These are phyloP conservation scores for Daedaleopsis sinensis DNA, from an alignment of 768 basidiomycete genomes.

Conservation along the genomic window DNA sequence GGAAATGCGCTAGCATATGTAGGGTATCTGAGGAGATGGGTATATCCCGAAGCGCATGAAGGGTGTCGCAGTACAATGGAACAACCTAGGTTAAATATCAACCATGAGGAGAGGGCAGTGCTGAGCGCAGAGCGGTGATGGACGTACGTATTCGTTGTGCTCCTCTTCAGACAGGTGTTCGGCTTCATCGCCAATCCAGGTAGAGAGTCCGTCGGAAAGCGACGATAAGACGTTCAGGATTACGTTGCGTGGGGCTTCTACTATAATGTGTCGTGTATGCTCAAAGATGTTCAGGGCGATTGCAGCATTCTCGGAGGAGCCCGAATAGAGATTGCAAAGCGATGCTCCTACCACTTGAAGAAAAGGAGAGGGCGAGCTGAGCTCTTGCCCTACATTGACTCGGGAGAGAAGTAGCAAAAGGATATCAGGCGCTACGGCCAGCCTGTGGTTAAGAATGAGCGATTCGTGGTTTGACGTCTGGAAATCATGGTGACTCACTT, in stretches of 20 bases:
- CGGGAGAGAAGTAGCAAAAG: constrained; percentile 3
- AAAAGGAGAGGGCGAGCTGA: neutral
- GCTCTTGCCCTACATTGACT: neutral
- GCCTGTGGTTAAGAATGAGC: neutral
- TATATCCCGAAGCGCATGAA: constrained; percentile 41
- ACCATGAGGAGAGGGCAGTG: too few species aligned
- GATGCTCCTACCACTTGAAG: constrained; percentile 2
- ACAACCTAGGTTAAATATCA: constrained; percentile 8
- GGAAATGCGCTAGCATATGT: constrained; percentile 44
- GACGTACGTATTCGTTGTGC: constrained; percentile 51
- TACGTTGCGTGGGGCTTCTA: neutral
- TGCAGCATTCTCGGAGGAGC: neutral
- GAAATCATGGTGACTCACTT: neutral
- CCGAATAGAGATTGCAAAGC: constrained; percentile 14
- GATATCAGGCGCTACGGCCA: constrained; percentile 4
- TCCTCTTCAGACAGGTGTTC: constrained; percentile 45
- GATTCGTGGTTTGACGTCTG: too few species aligned
- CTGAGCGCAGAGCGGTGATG: too few species aligned
- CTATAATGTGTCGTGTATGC: neutral
- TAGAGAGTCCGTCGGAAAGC: constrained; percentile 43
- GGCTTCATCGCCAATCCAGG: constrained; percentile 56
- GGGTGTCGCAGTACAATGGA: constrained; percentile 47
- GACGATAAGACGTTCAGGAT: constrained; percentile 25
- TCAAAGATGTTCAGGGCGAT: neutral
- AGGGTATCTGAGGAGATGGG: constrained; percentile 47